phyloP scores from a whole-genome alignment of 805 yeast genomes.

The Candida dendrica region DNA sequence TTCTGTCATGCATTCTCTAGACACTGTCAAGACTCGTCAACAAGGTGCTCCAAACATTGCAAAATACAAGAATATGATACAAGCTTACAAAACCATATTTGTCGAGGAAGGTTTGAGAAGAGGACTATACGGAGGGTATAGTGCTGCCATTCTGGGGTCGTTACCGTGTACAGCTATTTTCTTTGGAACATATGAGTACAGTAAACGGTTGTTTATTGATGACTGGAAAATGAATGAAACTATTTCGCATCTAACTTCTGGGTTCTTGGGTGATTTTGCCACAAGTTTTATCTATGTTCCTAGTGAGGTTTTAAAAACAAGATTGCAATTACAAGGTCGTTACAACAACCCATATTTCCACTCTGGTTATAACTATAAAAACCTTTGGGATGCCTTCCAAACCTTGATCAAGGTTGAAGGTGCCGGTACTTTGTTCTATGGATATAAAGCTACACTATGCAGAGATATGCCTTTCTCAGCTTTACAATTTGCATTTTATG shows the following conservation, averaged over 20 bases:
- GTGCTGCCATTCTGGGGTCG: conserved; percentile 88
- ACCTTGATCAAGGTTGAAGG: conserved; percentile 72
- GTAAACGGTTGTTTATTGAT: conserved; percentile 64
- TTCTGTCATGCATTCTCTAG: conserved; percentile 88
- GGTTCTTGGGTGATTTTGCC: conserved; percentile 89
- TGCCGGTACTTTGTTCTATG: conserved; percentile 66
- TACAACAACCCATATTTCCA: conserved; percentile 71
- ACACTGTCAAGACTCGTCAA: conserved; percentile 94
- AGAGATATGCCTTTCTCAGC: conserved; percentile 96
- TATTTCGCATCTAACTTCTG: conserved; percentile 71
- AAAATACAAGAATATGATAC: conserved; percentile 68
- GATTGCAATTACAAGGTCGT: conserved; percentile 88
- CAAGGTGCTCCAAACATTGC: conserved; percentile 76
- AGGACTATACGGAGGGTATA: conserved; percentile 89
- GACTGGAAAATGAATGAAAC: conserved; percentile 69
- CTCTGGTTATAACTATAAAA: conserved; percentile 81
- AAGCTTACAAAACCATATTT: conserved; percentile 71
- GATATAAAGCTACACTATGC: conserved; percentile 88
- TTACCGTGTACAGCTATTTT: conserved; percentile 93
- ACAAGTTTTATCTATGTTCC: conserved; percentile 90
- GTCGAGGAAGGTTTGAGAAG: conserved; percentile 76
- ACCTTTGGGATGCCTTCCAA: conserved; percentile 61
- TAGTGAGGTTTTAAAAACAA: conserved; percentile 86
- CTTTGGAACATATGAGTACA: conserved; percentile 81
- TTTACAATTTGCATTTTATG: conserved; percentile 92